phyloP scores from a whole-genome alignment of 2,329 filamentous ascomycete genomes.

The Pseudocercospora cruenta region DNA sequence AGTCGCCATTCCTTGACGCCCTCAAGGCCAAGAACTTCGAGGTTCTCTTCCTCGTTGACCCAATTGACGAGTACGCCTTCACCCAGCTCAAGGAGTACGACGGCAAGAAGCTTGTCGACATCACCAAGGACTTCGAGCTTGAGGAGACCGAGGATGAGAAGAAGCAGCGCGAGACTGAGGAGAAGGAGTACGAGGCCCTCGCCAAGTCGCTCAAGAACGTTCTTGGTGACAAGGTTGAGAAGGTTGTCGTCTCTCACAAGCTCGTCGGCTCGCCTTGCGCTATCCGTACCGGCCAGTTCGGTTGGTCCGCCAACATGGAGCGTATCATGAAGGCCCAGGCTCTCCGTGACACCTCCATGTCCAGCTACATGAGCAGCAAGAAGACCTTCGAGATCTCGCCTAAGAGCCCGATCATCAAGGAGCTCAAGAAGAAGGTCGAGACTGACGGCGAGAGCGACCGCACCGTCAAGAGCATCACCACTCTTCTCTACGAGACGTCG shows the following conservation, averaged over 20 bases:
- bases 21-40: constrained; percentile 99
- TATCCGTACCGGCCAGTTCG: constrained; percentile 99
- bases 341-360: constrained; percentile 99
- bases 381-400: constrained; percentile 99
- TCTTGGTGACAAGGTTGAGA: constrained; percentile 99
- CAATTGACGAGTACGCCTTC: constrained; percentile 99
- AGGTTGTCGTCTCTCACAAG: constrained; percentile 99
- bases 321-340: constrained; percentile 99
- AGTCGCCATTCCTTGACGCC: constrained; percentile 98
- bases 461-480: constrained; percentile 98
- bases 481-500: constrained; percentile 98
- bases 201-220: constrained; percentile 99
- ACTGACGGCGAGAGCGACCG: constrained; percentile 96
- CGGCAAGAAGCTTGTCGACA: constrained; percentile 99
- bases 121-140: constrained; percentile 99
- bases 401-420: constrained; percentile 95
- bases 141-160: constrained; percentile 99
- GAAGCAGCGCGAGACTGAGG: constrained; percentile 88
- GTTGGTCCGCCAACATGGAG: constrained; percentile 99
- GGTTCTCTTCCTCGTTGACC: constrained; percentile 98
- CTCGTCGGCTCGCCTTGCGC: constrained; percentile 91
- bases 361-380: constrained; percentile 99
- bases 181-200: constrained; percentile 96
- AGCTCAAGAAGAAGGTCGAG: constrained; percentile 99
- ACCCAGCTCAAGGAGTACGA: constrained; percentile 99